phyloP scores from a whole-genome alignment of 2,329 filamentous ascomycete species.

The Talaromyces sp. region DNA sequence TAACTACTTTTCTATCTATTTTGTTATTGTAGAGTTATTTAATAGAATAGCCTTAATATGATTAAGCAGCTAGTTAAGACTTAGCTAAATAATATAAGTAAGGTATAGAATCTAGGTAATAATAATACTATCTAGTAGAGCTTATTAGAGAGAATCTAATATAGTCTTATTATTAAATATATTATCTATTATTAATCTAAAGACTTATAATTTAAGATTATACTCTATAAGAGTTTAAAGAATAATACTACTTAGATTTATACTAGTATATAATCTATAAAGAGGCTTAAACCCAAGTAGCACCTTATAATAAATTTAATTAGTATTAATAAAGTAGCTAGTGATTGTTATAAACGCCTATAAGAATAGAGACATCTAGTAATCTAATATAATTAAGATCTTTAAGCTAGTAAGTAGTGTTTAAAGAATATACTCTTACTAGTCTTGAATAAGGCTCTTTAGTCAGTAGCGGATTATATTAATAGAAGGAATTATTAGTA shows the following conservation, averaged over 20 bases:
- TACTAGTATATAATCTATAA: conserved; percentile 2
- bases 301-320: conserved; percentile 18
- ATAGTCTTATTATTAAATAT: not conserved
- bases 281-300: conserved; percentile 22
- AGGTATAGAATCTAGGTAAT: conserved; percentile 20
- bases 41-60: conserved; percentile 15
- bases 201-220: not conserved
- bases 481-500: not conserved
- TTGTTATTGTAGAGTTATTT: not conserved
- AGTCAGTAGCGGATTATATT: not conserved
- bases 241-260: not conserved
- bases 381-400: conserved; percentile 17
- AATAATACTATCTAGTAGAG: not conserved
- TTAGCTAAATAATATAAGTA: conserved; percentile 22
- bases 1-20: too few relatives aligned
- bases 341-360: conserved; percentile 21
- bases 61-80: conserved; percentile 22
- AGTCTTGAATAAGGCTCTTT: not conserved
- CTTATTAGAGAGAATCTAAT: not conserved
- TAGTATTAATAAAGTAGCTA: conserved; percentile 17
- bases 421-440: not conserved
- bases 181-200: conserved; percentile 3
- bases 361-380: conserved; percentile 19
- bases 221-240: not conserved
- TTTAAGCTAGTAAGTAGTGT: not conserved